These are phyloP conservation scores for Auxenochlorella pyrenoidosa DNA, from an alignment of 139 green algal genomes.

Conservation along the genomic window DNA sequence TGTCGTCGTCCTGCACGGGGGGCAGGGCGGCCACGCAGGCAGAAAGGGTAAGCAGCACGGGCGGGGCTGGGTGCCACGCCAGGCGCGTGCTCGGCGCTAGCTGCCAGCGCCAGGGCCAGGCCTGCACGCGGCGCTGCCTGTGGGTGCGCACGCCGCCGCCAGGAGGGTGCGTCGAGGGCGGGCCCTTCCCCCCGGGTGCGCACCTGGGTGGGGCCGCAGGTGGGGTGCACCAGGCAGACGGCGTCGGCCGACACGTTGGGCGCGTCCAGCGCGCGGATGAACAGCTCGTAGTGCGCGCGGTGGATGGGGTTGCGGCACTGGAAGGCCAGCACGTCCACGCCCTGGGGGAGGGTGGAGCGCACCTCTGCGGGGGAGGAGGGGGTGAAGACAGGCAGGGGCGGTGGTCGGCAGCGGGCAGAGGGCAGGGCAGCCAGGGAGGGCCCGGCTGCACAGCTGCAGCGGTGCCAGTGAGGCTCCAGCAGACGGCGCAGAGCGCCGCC, in stretches of 20 bases:
- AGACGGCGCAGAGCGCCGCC: no score
- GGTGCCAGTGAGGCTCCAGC: no score
- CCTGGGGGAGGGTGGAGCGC: slow-evolving; percentile 73
- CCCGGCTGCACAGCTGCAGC: no score
- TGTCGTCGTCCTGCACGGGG: slow-evolving; percentile 91
- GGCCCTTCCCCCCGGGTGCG: no score
- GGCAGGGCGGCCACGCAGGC: background rate
- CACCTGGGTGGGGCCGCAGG: slow-evolving; percentile 88
- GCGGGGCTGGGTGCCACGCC: no score
- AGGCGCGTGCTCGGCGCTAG: no score
- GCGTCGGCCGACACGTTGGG: slow-evolving; percentile 75
- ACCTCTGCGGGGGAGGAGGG: slow-evolving; percentile 31
- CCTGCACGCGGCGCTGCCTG: no score
- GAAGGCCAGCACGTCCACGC: slow-evolving; percentile 91
- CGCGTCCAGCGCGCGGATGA: slow-evolving; percentile 87
- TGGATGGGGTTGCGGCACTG: slow-evolving; percentile 97
- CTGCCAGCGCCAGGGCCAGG: no score
- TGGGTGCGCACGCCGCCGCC: no score
- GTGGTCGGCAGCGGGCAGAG: background rate
- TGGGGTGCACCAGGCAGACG: slow-evolving; percentile 92
- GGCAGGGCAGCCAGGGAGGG: background rate
- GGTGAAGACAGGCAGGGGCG: background rate
- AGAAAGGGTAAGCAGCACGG: background rate
- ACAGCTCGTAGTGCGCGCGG: slow-evolving; percentile 94
- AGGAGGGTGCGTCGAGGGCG: no score